Evolutionary conservation across 2,329 filamentous ascomycete genomes (phyloP).

Genomic region (Cordyceps cateniannulata): DNA sequence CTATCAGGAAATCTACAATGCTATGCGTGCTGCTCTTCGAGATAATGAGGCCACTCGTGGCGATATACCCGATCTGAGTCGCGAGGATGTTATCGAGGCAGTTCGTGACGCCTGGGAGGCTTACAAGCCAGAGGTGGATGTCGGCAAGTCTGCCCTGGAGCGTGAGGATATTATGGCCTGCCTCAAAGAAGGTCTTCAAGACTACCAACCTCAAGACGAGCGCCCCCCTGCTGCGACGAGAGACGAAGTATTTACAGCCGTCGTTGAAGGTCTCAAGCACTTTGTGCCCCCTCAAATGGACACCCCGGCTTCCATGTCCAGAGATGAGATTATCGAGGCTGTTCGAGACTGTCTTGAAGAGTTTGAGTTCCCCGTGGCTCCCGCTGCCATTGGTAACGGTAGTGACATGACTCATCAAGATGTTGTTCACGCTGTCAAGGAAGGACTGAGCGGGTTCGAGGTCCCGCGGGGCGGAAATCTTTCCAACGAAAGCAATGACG

Average conservation of each 20-base stretch:
- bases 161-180: conserved; percentile 85
- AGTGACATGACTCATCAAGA: conserved; percentile 52
- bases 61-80: conserved; percentile 46
- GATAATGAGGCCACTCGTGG: conserved; percentile 46
- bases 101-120: conserved; percentile 89
- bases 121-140: conserved; percentile 87
- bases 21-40: conserved; percentile 68
- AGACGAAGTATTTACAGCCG: conserved; percentile 78
- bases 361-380: conserved; percentile 66
- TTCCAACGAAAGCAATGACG: conserved; percentile 37
- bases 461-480: conserved; percentile 35
- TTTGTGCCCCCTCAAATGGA: conserved; percentile 70
- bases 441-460: conserved; percentile 49
- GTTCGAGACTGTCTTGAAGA: conserved; percentile 83
- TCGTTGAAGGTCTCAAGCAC: conserved; percentile 78
- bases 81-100: conserved; percentile 79
- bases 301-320: conserved; percentile 61
- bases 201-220: conserved; percentile 56
- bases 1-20: conserved; percentile 79
- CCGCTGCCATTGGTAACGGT: conserved; percentile 44
- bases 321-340: conserved; percentile 76
- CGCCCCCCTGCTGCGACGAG: conserved; percentile 58
- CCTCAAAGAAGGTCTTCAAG: conserved; percentile 75
- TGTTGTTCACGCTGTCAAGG: conserved; percentile 56
- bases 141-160: conserved; percentile 85